Conservation (phyloP, 768 basidiomycete species). For the Lactarius akahatsu region DNA sequence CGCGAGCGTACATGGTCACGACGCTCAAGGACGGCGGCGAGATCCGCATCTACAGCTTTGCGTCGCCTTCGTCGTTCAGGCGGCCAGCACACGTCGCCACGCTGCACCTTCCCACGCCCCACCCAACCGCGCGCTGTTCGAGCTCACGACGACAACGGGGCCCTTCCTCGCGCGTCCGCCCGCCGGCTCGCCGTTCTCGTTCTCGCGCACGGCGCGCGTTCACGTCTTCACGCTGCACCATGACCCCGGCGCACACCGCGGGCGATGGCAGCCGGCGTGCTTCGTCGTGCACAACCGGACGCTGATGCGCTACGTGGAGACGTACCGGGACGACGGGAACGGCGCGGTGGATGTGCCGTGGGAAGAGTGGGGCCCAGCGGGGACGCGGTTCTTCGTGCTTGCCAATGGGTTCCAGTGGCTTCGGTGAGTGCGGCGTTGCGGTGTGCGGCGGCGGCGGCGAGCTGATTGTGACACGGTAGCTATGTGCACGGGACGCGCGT, state of each 20-base stretch:
- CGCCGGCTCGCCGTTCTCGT: constrained; percentile 29
- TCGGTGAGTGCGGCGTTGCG: constrained; percentile 8
- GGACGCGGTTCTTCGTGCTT: constrained; percentile 38
- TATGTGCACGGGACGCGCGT: constrained; percentile 46
- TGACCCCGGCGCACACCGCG: constrained; percentile 14
- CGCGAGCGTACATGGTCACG: constrained; percentile 46
- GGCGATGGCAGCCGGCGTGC: constrained; percentile 31
- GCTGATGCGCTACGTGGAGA: constrained; percentile 31
- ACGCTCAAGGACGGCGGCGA: constrained; percentile 36
- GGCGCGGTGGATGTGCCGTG: constrained; percentile 33
- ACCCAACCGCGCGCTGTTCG: constrained; percentile 20
- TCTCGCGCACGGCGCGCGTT: constrained; percentile 31
- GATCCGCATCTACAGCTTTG: constrained; percentile 46
- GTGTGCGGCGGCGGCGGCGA: background rate
- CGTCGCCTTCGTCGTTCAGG: constrained; percentile 12
- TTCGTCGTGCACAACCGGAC: constrained; percentile 38
- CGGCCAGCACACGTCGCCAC: constrained; percentile 29
- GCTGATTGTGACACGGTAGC: background rate
- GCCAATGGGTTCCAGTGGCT: constrained; percentile 41
- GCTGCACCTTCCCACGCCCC: constrained; percentile 33
- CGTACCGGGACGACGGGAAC: too few species aligned
- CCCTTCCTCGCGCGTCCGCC: constrained; percentile 32
- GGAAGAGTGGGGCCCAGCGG: constrained; percentile 41
- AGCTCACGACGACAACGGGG: constrained; percentile 33
- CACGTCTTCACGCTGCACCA: constrained; percentile 36